Base-by-base conservation (phyloP, 306 rosid species). In the Cicer yamashitae region DNA sequence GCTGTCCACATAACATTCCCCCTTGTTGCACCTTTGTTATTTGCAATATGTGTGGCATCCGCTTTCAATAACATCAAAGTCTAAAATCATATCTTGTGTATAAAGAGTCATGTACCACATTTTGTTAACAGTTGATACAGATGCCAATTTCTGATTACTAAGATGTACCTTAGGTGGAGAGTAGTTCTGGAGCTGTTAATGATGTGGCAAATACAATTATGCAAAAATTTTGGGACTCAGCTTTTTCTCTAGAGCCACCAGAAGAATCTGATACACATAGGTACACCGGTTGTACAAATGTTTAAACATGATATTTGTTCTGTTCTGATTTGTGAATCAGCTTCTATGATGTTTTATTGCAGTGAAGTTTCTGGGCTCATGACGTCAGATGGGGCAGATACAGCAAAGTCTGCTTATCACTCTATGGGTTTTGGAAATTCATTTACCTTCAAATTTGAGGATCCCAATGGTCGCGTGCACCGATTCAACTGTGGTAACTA, bases 191-290 rank as follows among this genome's bases (percentile, higher is more conserved):
- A 70, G 74, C 93, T 67, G 97, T 82, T 73, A 90, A 82, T 77
- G 97, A 90, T 81, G 59, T 90, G 84, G 91, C 96, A 82, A 89
- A 81, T 88, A 87, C 96, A 82, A 83, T 92, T 82, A 91, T 94
- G 97, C 97, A 94, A 81, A 92, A 87, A 70, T 94, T 94, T 81
- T 94, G 99, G 99, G 99, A 94, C 77, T 92, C 97, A 1, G 96
- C 97, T 53, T 82, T 92, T 79, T 77, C 89, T 65, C 71, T 88
- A 81, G 99, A 92, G 77, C 90, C 96, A 12, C 89, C 94, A 57
- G 99, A 94, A 82, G 99, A 91, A 81, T 83, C 64, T 75, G 99
- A 94, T 71, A 84, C 91, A 67, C 93, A 88, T 20, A 94, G 97
- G 97, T 89, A 83, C n/a, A 58, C 43, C 34, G 58, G 18, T 61